Evolutionary conservation across 306 rosid species (phyloP).

Genomic region (Phaseolus lunatus): DNA sequence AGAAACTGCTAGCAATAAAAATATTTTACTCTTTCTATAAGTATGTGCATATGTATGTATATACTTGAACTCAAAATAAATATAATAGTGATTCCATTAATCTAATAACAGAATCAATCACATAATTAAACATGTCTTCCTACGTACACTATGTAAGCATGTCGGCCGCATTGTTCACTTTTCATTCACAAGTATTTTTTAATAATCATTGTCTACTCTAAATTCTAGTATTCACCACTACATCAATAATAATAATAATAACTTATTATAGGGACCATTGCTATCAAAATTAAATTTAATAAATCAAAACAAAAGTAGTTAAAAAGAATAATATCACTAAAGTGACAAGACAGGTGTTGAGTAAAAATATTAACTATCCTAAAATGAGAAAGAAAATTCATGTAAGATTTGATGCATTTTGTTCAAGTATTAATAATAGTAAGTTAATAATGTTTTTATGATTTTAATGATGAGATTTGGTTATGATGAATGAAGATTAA

Average conservation of each 20-base stretch:
- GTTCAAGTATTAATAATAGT: not conserved
- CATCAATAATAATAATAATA: too few relatives aligned
- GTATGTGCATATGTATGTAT: too few relatives aligned
- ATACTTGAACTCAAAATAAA: too few relatives aligned
- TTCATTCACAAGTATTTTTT: not conserved
- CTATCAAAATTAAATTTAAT: too few relatives aligned
- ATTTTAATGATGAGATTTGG: not conserved
- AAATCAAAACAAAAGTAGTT: too few relatives aligned
- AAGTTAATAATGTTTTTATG: not conserved
- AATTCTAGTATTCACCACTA: not conserved
- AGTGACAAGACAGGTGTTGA: too few relatives aligned
- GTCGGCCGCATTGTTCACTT: not conserved
- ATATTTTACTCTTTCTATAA: too few relatives aligned
- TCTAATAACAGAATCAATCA: not conserved
- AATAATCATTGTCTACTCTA: not conserved
- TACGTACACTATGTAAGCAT: not conserved
- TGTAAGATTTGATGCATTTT: not conserved
- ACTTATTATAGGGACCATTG: too few relatives aligned
- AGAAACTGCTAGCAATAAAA: too few relatives aligned
- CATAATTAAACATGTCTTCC: not conserved
- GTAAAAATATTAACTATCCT: too few relatives aligned
- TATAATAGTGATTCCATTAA: not conserved
- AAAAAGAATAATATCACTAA: too few relatives aligned
- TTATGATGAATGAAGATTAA: not conserved
- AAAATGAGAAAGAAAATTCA: not conserved